Percentiles rank a stretch among this genome's conserved stretches.
Conservation (phyloP, 192 early-diverging fungal species). For the Coemansia brasiliensis region DNA sequence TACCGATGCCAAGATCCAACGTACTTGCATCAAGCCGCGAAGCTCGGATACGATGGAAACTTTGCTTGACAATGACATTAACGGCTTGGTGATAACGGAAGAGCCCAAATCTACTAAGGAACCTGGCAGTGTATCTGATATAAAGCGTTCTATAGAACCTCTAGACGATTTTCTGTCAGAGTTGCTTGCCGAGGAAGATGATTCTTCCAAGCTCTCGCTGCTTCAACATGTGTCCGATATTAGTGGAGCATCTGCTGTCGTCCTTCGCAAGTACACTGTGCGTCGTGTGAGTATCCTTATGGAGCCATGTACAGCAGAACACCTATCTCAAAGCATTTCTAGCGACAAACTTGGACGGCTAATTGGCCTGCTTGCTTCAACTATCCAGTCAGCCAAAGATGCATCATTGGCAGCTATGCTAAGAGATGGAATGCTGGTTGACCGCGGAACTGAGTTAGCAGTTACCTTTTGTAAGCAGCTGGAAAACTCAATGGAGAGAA, state of each 20-base stretch:
- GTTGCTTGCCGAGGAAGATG: constrained; percentile 41
- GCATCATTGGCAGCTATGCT: constrained; percentile 33
- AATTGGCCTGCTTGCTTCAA: constrained; percentile 23
- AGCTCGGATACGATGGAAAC: background rate
- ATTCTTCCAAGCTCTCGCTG: background rate
- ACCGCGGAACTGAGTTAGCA: constrained; percentile 16
- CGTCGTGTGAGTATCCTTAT: constrained; percentile 22
- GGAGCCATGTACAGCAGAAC: constrained; percentile 12
- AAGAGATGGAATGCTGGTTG: constrained; percentile 21
- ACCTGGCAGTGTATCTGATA: background rate
- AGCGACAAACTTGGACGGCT: constrained; percentile 24
- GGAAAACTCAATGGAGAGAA: constrained; percentile 12
- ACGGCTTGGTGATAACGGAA: background rate
- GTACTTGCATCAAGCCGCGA: background rate
- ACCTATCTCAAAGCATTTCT: constrained; percentile 12
- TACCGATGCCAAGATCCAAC: background rate
- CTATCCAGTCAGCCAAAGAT: constrained; percentile 27
- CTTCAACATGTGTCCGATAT: constrained; percentile 11
- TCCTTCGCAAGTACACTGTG: constrained; percentile 27
- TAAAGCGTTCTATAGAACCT: background rate
- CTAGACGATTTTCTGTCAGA: constrained; percentile 32
- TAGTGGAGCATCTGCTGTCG: constrained; percentile 1
- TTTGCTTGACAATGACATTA: background rate
- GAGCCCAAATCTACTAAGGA: background rate
- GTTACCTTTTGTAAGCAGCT: constrained; percentile 22